Conservation (phyloP, 2,329 filamentous ascomycete genomes). For the Sporothrix pseudoabietina region DNA sequence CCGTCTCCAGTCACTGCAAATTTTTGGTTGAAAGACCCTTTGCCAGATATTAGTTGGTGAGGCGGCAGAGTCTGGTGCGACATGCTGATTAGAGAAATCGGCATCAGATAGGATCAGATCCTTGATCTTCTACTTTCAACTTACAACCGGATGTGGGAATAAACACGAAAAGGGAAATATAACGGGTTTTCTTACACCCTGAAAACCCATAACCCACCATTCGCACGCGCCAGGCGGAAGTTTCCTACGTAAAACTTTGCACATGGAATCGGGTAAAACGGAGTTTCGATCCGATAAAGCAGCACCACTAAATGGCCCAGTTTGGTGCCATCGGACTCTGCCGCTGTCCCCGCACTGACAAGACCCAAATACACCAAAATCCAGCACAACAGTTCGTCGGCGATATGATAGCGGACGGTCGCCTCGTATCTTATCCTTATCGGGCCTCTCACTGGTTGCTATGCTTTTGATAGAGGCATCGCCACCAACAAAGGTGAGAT, state of each 20-base stretch:
- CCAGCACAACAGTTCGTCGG: background rate
- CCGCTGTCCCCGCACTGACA: conserved; percentile 24
- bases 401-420: conserved; percentile 12
- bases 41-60: background rate
- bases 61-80: background rate
- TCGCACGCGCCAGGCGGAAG: background rate
- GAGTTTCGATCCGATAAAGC: conserved; percentile 9
- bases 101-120: background rate
- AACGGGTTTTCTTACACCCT: background rate
- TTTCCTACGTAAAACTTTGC: conserved; percentile 15
- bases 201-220: background rate
- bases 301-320: conserved; percentile 6
- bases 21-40: background rate
- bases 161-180: background rate
- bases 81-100: background rate
- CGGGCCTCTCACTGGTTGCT: conserved; percentile 15
- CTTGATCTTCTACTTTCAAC: background rate
- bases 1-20: background rate
- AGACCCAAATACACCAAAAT: background rate
- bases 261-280: conserved; percentile 12
- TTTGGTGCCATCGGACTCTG: conserved; percentile 29
- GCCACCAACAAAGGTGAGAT: background rate
- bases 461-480: conserved; percentile 4
- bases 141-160: background rate
- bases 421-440: conserved; percentile 25